Base-by-base conservation (phyloP, 352 stramenopile species). In the Lagenidium sp. region DNA sequence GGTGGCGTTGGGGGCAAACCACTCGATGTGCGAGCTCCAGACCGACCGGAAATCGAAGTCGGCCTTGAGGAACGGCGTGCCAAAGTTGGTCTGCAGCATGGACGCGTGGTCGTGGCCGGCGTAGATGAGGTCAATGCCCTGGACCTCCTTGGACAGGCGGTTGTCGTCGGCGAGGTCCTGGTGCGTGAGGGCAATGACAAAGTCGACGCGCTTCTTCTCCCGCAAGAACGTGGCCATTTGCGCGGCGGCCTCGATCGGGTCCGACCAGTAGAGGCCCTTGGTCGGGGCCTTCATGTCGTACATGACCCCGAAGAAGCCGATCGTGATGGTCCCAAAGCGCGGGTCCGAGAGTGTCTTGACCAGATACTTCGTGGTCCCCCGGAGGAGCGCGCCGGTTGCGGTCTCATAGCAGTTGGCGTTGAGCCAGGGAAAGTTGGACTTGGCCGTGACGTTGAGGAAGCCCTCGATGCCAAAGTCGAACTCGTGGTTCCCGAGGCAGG, bases 351-450 rank as follows among this genome's bases (percentile, higher is more conserved):
- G 42, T 39, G 29, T 46, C 36, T 60, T 59, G 46, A 60, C 34
- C 15, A 50, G 42, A 26, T 38, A 31, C 4, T 39, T 28, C 19
- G 28, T 18, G 24, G 55, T 64, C 23, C 50, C 50, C 18, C 50
- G 55, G 11, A 64, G 36, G 16, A 64, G 45, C 18, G 43, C n/a
- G 13, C 40, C 32, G 15, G 50, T 64, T 6, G 15, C 36, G 31
- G 36, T 26, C 42, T 64, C 55, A 39, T 57, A 64, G 31, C 44
- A 53, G 41, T 64, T 64, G 35, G 50, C 55, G 31, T 64, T 64
- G 43, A 64, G 45, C 55, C 55, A 64, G 4, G 44, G 50, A 31
- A 64, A 64, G 12, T 60, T 60, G 36, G 29, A 52, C 20, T 45
- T 47, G 19, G 18, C 26, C 4, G 38, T 42, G 7, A 60, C 55